phyloP scores from a whole-genome alignment of 2,329 filamentous ascomycete species.

The Lizonia empirigonia region DNA sequence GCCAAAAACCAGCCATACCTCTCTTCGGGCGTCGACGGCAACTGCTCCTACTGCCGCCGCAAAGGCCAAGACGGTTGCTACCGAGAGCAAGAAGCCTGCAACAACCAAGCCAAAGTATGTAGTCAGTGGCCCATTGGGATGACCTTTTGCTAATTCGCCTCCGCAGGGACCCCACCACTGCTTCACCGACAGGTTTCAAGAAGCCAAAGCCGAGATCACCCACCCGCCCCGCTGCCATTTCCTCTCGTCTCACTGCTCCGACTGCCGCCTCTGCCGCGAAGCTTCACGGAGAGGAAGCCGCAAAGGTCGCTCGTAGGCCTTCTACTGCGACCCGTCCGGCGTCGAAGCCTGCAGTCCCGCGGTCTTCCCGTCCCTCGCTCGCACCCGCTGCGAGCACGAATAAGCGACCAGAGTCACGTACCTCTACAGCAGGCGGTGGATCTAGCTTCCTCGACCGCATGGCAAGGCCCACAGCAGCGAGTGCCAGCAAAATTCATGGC shows the following conservation, averaged over 20 bases:
- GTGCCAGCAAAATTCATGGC: constrained; percentile 69
- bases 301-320: constrained; percentile 40
- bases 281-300: constrained; percentile 49
- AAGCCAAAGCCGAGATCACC: constrained; percentile 62
- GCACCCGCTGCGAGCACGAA: constrained; percentile 33
- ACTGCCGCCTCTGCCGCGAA: constrained; percentile 73
- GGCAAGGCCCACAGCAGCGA: constrained; percentile 77
- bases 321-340: constrained; percentile 43
- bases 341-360: constrained; percentile 35
- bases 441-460: constrained; percentile 79
- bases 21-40: constrained; percentile 33
- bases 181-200: constrained; percentile 40
- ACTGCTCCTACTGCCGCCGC: constrained; percentile 29
- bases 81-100: constrained; percentile 35
- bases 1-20: constrained; percentile 37
- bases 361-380: constrained; percentile 46
- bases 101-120: constrained; percentile 22
- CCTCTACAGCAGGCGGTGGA: constrained; percentile 59
- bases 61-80: constrained; percentile 27
- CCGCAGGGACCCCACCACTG: constrained; percentile 21
- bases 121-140: neutral
- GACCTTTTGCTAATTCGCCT: no score
- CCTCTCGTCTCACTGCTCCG: constrained; percentile 70
- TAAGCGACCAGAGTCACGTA: constrained; percentile 60
- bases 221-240: constrained; percentile 70